Evolutionary conservation across 805 yeast species (phyloP).

Genomic region (Pachysolen tannophilus): DNA sequence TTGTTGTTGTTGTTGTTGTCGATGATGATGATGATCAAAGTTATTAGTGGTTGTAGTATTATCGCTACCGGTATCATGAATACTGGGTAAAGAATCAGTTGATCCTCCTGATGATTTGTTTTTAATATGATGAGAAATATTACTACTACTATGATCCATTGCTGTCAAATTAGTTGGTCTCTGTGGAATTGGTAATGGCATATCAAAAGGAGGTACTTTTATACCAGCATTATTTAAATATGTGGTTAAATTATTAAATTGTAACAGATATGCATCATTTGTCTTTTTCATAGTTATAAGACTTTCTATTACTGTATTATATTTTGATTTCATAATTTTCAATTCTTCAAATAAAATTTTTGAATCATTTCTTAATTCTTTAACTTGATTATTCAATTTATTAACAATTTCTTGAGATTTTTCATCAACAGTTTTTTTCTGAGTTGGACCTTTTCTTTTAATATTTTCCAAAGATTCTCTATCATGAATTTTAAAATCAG

Average conservation of each 20-base stretch:
- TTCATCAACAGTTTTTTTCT: conserved; percentile 30
- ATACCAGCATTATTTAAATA: conserved; percentile 53
- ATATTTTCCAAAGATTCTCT: conserved; percentile 78
- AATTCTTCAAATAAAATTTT: conserved; percentile 27
- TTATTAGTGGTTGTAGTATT: conserved; percentile 2
- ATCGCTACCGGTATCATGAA: background rate
- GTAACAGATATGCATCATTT: conserved; percentile 48
- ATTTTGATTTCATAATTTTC: conserved; percentile 42
- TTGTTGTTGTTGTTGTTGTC: conserved; percentile 11
- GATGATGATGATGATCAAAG: too few species aligned
- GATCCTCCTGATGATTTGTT: conserved; percentile 3
- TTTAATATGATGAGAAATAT: background rate
- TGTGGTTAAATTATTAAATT: conserved; percentile 41
- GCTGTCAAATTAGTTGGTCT: conserved; percentile 11
- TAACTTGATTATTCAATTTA: conserved; percentile 20
- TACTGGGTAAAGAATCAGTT: conserved; percentile 1
- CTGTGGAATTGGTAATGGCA: conserved; percentile 33
- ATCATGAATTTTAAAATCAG: conserved; percentile 73
- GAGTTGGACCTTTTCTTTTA: conserved; percentile 68
- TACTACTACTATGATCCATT: conserved; percentile 1
- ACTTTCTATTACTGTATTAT: conserved; percentile 56
- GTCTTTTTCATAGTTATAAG: conserved; percentile 46
- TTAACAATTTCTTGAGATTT: conserved; percentile 20
- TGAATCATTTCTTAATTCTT: conserved; percentile 22
- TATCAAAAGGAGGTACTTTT: conserved; percentile 55